Evolutionary conservation across 192 early-diverging fungal genomes (phyloP).

Genomic region (Ambispora gerdemannii): DNA sequence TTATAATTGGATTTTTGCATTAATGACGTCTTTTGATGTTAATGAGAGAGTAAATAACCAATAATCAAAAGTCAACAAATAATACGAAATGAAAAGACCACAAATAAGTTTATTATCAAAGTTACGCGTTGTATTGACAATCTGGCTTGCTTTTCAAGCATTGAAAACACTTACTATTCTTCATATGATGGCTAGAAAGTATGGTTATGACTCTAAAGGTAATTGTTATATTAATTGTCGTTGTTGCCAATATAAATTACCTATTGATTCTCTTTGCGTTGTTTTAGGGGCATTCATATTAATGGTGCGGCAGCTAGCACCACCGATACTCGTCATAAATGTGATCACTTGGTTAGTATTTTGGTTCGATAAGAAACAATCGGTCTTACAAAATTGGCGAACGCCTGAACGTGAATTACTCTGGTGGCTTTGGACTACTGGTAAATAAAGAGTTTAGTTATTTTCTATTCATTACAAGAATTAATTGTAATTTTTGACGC

Average conservation of each 20-base stretch:
- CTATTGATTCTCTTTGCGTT: background rate
- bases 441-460: background rate
- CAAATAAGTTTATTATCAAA: background rate
- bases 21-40: no score
- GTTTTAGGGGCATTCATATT: slow-evolving; percentile 9
- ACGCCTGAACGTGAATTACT: slow-evolving; percentile 26
- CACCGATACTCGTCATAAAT: slow-evolving; percentile 23
- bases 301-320: slow-evolving; percentile 1
- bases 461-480: background rate
- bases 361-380: slow-evolving; percentile 27
- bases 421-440: slow-evolving; percentile 26
- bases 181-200: background rate
- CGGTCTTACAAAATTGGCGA: slow-evolving; percentile 13
- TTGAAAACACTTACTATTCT: slow-evolving; percentile 13
- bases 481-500: background rate
- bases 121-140: slow-evolving; percentile 5
- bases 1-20: no score
- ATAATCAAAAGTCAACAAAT: no score
- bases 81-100: background rate
- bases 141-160: slow-evolving; percentile 6
- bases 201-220: slow-evolving; percentile 28
- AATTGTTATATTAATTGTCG: background rate
- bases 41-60: no score
- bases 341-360: slow-evolving; percentile 20
- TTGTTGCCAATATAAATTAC: background rate